Evolutionary conservation across 2,329 filamentous ascomycete species (phyloP), one percentile per base, ranked within the genome.

Genomic region (Pyricularia grisea): DNA sequence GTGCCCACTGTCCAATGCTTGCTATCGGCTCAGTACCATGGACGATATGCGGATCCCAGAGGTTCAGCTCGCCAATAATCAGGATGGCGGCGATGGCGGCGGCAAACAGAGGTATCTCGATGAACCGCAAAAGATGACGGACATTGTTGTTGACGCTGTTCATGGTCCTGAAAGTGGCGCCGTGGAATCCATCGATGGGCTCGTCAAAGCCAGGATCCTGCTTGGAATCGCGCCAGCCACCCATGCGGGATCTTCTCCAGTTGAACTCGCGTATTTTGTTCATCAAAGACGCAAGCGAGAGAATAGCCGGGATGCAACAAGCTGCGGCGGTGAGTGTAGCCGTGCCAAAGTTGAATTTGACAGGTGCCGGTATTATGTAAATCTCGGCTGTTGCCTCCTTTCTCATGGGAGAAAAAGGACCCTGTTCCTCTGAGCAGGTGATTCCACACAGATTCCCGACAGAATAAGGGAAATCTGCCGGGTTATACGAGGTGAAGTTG

Each of bases 211-310:
- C 74, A 25, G 75, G 72, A 10, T 76, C 72, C 33, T 76, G 72
- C 0, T 79, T 79, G 58, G 81, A 82, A 0, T 78, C 77, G 60
- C 76, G 79, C 71, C 81, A 85, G 65, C 10, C 28, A 50, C 31
- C 30, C 30, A 66, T 66, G 9, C n/a, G 64, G 20, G 23, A 36
- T 28, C 27, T 58, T 68, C 31, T 68, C 85, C 86, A 88, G 70
- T 89, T 89, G 67, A 84, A 82, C 70, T 89, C 83, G 1, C 89
- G 75, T 4, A 91, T 89, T 73, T 88, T 89, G 71, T 87, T 85
- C 84, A 85, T 87, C 77, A 87, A 90, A 0, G 84, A 87, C 0
- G 87, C 79, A 10, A 90, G 76, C 10, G 86, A 88, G 0, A 91
- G 76, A 11, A 90, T 83, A 1, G 88, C 86, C 0, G 88, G 87